Percentiles rank a stretch among this genome's conserved stretches.
phyloP scores from a whole-genome alignment of 164 flowering plant species.

The Pachysandra terminalis region DNA sequence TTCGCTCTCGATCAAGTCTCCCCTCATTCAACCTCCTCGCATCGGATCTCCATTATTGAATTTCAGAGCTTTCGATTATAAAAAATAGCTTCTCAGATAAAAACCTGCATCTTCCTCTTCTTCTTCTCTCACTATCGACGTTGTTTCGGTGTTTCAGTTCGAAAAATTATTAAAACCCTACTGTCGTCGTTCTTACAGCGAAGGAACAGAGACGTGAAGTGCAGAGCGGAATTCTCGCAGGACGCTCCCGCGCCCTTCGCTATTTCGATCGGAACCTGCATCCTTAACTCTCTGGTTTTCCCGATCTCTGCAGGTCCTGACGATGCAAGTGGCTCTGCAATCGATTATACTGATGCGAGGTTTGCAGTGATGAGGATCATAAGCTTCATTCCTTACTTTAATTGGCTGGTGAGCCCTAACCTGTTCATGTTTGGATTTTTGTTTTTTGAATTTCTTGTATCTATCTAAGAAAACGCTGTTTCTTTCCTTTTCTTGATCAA shows the following conservation, averaged over 20 bases:
- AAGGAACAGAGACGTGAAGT: conserved; percentile 28
- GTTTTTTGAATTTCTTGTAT: not conserved
- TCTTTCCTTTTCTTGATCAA: conserved; percentile 4
- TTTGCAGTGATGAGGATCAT: conserved; percentile 84
- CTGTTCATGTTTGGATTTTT: not conserved
- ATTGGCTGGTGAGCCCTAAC: conserved; percentile 70
- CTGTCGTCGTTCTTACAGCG: conserved; percentile 11
- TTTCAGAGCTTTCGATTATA: not conserved
- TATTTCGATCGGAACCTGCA: conserved; percentile 63
- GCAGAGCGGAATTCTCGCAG: conserved; percentile 60
- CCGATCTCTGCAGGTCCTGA: conserved; percentile 26
- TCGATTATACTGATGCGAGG: conserved; percentile 57
- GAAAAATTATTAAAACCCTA: not conserved
- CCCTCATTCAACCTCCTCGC: not conserved
- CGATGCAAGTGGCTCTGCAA: conserved; percentile 30
- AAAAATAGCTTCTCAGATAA: not conserved
- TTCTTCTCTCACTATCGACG: not conserved
- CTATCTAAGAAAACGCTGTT: not conserved
- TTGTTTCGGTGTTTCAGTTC: not conserved
- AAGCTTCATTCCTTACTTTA: conserved; percentile 87
- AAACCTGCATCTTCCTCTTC: not conserved
- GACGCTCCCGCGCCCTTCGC: conserved; percentile 84
- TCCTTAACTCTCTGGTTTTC: conserved; percentile 64
- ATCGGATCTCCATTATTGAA: not conserved
- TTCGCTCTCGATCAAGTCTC: conserved; percentile 6